A percentile compares a stretch with the other conserved stretches of the same genome.
Conservation (phyloP, 192 early-diverging fungal species). For the Pilaira anomala region DNA sequence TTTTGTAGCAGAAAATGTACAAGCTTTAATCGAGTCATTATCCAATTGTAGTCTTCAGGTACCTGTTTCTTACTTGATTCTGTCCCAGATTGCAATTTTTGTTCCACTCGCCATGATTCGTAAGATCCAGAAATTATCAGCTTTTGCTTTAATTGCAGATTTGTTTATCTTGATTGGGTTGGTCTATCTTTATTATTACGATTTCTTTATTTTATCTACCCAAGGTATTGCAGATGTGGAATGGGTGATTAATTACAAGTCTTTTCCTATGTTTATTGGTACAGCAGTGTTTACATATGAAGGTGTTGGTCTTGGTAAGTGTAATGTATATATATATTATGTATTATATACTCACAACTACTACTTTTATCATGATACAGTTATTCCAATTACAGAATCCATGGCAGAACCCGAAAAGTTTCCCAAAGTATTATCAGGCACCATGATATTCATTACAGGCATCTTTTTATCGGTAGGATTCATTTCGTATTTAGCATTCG, state of each 20-base stretch:
- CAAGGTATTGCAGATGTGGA: conserved; percentile 69
- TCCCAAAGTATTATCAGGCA: conserved; percentile 71
- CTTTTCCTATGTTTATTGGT: conserved; percentile 88
- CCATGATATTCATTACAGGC: conserved; percentile 74
- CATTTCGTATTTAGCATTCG: conserved; percentile 84
- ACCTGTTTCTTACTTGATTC: conserved; percentile 39
- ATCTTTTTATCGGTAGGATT: conserved; percentile 81
- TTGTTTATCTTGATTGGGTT: conserved; percentile 90
- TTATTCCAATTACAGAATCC: conserved; percentile 78
- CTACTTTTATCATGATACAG: conserved; percentile 21
- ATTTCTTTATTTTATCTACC: conserved; percentile 64
- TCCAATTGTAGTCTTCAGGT: conserved; percentile 22
- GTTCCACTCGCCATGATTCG: conserved; percentile 66
- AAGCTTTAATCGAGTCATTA: conserved; percentile 35
- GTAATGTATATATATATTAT: neutral
- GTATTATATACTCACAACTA: neutral
- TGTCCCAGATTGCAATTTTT: conserved; percentile 47
- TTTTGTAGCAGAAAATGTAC: conserved; percentile 58
- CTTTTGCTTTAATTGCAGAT: conserved; percentile 86
- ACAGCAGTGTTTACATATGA: conserved; percentile 92
- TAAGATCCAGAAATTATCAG: conserved; percentile 84
- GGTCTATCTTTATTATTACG: conserved; percentile 79
- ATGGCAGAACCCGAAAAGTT: conserved; percentile 95
- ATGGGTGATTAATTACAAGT: conserved; percentile 69
- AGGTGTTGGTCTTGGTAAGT: conserved; percentile 70